Base-by-base conservation (phyloP, 1,284 basidiomycete species). In the Tylopilus sp. region DNA sequence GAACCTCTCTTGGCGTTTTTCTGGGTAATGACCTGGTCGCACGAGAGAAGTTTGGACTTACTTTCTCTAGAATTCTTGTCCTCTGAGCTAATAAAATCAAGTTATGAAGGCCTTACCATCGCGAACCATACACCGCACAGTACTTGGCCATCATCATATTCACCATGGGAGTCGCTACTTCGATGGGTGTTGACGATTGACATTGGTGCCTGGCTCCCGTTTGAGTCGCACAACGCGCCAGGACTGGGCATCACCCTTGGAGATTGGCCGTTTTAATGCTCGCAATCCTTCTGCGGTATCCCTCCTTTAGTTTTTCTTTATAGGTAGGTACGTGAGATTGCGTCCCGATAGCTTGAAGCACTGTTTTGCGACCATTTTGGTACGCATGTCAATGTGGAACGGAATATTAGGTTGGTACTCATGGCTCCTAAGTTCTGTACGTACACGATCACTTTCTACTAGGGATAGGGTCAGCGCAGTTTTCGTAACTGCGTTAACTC, bases 111-210 rank as follows among this genome's bases (percentile, higher is more conserved):
- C 16, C 89, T 91, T 73, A 94, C 98, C 70, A 98, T 79, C 89
- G 94, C 65, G 94, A 98, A 80, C 96, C 95, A 4, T 98, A 93
- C 78, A 89, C 98, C 36, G 94, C 95, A 0, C 96, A 93, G 72
- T 98, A 97, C 76, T 85, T 99, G 60, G 93, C 95, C 29, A 81
- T 98, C 24, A 86, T 95, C 2, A 80, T 97, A 39, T 88, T 97
- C 71, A 92, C 91, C 4, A 91, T 93, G 54, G 95, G 95, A 7
- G 80, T 94, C 38, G 89, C 92, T 19, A 92, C 89, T 41, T 86
- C 94, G 1, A 81, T 96, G 24, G 95, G 95, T 2, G 91, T 87
- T 65, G 95, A 97, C 74, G 95, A 97, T 75, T 66, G 97, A 96
- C 79, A 95, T 97, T 63, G 95, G 95, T 39, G 95, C 96, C 6